phyloP scores from a whole-genome alignment of 129 eudicot species.

The Ambrosia trifida region DNA sequence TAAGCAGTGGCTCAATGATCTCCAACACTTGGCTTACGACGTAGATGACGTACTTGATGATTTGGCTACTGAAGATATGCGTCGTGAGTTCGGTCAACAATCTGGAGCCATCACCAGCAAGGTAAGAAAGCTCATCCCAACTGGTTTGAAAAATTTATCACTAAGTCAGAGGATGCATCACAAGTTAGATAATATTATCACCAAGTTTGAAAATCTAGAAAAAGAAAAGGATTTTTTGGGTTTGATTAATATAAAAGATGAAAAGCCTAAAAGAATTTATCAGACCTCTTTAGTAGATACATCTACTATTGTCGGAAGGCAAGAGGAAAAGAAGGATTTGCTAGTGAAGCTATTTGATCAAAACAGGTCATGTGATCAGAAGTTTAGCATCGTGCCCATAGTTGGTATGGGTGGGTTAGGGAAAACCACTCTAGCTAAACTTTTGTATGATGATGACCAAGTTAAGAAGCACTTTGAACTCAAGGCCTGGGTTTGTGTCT shows the following conservation, averaged over 20 bases:
- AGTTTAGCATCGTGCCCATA: conserved; percentile 10
- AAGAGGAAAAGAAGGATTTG: neutral
- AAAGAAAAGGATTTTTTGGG: neutral
- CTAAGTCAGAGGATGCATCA: conserved; percentile 19
- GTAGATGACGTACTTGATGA: conserved; percentile 8
- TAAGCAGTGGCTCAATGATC: neutral
- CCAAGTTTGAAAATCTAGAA: conserved; percentile 23
- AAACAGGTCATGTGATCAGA: neutral
- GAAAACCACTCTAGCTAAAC: conserved; percentile 5
- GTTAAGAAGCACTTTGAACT: conserved; percentile 6
- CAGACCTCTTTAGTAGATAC: neutral
- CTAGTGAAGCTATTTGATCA: neutral
- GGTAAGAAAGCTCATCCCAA: conserved; percentile 7
- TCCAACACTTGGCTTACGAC: conserved; percentile 14
- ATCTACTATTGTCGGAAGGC: neutral
- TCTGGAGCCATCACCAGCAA: neutral
- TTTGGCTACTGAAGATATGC: neutral
- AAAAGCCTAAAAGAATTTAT: neutral
- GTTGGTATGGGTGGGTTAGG: conserved; percentile 15
- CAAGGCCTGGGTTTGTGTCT: conserved; percentile 11
- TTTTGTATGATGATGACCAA: neutral
- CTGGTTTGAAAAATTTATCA: neutral
- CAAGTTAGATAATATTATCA: conserved; percentile 24
- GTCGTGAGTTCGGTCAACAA: neutral
- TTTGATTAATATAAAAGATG: neutral